Evolutionary conservation across 2,329 filamentous ascomycete genomes (phyloP).

Genomic region (Pestalotiopsis sp.): DNA sequence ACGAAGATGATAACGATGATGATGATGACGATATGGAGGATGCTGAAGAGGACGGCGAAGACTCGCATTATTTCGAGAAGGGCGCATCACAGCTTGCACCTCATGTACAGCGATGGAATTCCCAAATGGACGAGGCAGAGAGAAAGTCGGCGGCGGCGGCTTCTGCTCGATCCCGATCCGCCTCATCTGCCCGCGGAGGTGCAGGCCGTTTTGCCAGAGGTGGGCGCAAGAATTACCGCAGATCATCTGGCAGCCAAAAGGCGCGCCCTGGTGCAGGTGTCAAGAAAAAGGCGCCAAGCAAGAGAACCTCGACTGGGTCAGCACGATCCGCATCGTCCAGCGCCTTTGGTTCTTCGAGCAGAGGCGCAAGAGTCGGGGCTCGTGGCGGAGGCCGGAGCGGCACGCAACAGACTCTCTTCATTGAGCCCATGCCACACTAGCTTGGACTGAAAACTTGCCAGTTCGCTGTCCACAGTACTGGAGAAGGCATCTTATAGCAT

Average conservation of each 20-base stretch:
- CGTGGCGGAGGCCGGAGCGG: slow-evolving; percentile 5
- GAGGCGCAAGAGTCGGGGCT: slow-evolving; percentile 11
- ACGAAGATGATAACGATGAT: slow-evolving; percentile 18
- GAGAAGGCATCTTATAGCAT: no score
- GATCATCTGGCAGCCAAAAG: slow-evolving; percentile 8
- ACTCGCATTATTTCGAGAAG: slow-evolving; percentile 51
- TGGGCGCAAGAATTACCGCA: slow-evolving; percentile 9
- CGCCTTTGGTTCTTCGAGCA: neutral
- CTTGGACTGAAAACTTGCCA: no score
- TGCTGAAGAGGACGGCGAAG: slow-evolving; percentile 32
- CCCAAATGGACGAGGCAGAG: slow-evolving; percentile 28
- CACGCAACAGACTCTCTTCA: neutral
- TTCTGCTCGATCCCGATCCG: slow-evolving; percentile 5
- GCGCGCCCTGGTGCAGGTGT: slow-evolving; percentile 4
- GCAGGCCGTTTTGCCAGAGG: slow-evolving; percentile 6
- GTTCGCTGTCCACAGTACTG: no score
- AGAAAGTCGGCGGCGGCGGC: slow-evolving; percentile 6
- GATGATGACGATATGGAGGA: slow-evolving; percentile 18
- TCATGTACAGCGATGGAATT: slow-evolving; percentile 31
- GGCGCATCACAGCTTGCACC: slow-evolving; percentile 14
- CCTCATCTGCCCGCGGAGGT: slow-evolving; percentile 7
- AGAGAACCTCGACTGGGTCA: slow-evolving; percentile 10
- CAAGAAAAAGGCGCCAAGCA: slow-evolving; percentile 13
- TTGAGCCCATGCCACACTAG: neutral
- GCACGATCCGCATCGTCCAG: slow-evolving; percentile 3